A percentile compares a stretch with the other conserved stretches of the same genome.
These are phyloP conservation scores for Metschnikowia kofuensis DNA, from an alignment of 805 yeast genomes.

Conservation along the genomic window DNA sequence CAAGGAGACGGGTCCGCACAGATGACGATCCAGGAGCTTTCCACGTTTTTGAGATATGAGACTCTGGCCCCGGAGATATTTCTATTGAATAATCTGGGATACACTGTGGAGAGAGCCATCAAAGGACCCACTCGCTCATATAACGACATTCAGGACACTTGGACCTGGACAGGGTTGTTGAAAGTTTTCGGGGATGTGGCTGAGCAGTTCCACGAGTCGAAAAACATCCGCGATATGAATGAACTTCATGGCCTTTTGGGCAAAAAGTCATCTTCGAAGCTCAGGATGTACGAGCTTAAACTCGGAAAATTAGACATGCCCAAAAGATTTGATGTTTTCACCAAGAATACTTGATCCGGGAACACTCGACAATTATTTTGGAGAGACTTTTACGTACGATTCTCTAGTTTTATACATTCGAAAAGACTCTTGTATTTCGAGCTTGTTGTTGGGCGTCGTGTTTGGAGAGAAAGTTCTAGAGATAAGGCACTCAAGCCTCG, in stretches of 20 bases:
- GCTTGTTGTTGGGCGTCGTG: no score
- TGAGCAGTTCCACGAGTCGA: conserved; percentile 19
- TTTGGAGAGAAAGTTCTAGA: no score
- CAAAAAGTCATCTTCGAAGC: conserved; percentile 15
- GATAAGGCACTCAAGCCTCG: no score
- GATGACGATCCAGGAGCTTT: conserved; percentile 85
- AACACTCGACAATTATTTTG: no score
- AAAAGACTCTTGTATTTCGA: no score
- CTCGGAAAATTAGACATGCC: conserved; percentile 26
- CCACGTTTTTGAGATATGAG: conserved; percentile 56
- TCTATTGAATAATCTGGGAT: conserved; percentile 80
- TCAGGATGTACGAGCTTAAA: conserved; percentile 23
- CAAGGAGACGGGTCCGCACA: conserved; percentile 96
- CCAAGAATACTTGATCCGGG: not conserved
- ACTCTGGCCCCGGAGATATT: conserved; percentile 62
- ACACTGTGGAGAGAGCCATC: conserved; percentile 84
- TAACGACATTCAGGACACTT: conserved; percentile 75
- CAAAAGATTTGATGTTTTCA: conserved; percentile 18
- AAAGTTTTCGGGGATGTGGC: conserved; percentile 58
- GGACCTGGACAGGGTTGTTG: conserved; percentile 76
- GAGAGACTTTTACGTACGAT: no score
- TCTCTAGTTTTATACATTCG: no score
- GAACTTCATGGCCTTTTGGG: conserved; percentile 20
- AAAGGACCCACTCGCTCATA: conserved; percentile 73
- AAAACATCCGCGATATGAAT: conserved; percentile 14